Evolutionary conservation across 805 yeast genomes (phyloP), one percentile per base, ranked within the genome.

Genomic region (Candida insectalens): DNA sequence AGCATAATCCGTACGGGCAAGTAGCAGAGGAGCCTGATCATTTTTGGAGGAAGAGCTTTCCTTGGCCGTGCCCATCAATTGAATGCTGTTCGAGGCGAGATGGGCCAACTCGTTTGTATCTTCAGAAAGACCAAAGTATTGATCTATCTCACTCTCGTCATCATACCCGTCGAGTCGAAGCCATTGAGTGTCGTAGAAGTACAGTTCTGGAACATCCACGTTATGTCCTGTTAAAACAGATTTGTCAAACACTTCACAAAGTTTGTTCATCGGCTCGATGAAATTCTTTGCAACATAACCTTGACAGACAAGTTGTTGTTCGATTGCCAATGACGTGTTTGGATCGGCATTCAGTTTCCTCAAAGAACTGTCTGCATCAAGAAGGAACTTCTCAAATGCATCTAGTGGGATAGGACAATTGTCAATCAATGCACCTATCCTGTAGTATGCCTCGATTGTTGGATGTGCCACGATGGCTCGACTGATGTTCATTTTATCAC

Each of bases 121-220:
- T 14, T 19, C 19, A 8, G 10, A 8, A 23, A 18, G 15, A 17
- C 40, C 41, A 28, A 29, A 35, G 17, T 42, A 44, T 16, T 32
- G 25, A 15, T 29, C 36, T 4, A 30, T 37, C 19, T 32, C 37
- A 15, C 37, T 39, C 18, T 39, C 33, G 17, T 47, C 52, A 2
- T 41, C 42, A 18, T 30, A 25, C 5, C 37, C 21, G 14, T 38
- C 45, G 7, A 71, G 45, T 6, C 67, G 64, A 13, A 83, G 59
- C 94, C 94, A 83, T 19, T 64, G 62, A 1, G 76, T 74, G 43
- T 80, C 75, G 46, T 77, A 73, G 41, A 77, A 74, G 45, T 70
- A 79, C 19, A 85, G 45, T 6, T 67, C 71, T 2, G 78, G 64
- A 1, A 69, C 57, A 41, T 71, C 67, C 18, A 68, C 59, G 18